Evolutionary conservation across 805 yeast species (phyloP), one percentile per base, ranked within the genome.

Genomic region (Zygosaccharomyces bailii): DNA sequence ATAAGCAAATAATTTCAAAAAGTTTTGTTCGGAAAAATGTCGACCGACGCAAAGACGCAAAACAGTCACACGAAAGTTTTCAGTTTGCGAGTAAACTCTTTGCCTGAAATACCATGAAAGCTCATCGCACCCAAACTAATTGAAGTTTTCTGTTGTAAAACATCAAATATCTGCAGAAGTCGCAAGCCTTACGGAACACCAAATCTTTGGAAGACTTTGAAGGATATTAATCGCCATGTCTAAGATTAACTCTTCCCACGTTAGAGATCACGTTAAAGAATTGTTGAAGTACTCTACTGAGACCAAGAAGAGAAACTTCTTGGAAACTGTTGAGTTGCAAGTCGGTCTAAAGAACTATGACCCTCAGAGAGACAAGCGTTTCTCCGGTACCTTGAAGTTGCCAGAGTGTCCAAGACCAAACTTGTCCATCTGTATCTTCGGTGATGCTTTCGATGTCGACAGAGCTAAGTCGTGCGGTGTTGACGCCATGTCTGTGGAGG

Each of bases 311-410:
- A 90, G 99, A 85, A 93, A 93, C 96, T 93, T 93, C 81, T 86
- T 91, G 78, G 99, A 93, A 85, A 91, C 99, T 75, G 90, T 93
- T 69, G 99, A 93, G 81, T 82, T 93, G 73, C 99, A 93, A 81
- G 96, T 93, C 71, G 99, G 99, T 76, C 84, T 93, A 68, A 93
- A 93, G 90, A 93, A 93, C 96, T 93, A 93, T 79, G 99, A 93
- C 75, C 98, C 99, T 72, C 99, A 93, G 82, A 90, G 99, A 87
- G 99, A 93, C 79, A 93, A 93, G 90, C 98, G 99, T 89, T 93
- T 93, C 97, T 91, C 98, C 73, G 99, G 99, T 80, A 71, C 98
- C 71, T 84, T 93, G 79, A 93, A 84, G 79, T 82, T 93, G 67
- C 99, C 99, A 71, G 84, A 82, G 71, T 96, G 95, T 62, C 99